Evolutionary conservation across 768 basidiomycete genomes (phyloP), one percentile per base, ranked within the genome.

Genomic region (Tylopilus sp.): DNA sequence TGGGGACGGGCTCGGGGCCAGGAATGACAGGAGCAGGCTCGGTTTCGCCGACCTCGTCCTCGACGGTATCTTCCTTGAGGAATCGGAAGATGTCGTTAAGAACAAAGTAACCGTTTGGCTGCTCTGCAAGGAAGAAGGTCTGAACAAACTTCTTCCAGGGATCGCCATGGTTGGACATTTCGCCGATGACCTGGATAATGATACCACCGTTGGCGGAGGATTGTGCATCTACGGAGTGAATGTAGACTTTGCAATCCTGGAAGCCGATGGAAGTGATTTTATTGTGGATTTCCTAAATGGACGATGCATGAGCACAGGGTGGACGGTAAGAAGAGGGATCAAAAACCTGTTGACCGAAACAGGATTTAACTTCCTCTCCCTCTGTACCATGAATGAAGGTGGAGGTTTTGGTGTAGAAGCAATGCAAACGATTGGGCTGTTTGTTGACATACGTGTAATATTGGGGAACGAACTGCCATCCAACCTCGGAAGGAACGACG

Each of bases 11-110:
- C 21, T 75, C 76, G 25, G 71, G 63, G 39, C 60, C 61, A 25
- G 70, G 55, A 40, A 71, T 60, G 9, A 61, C 30, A 8, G 66
- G 61, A 23, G 68, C 71, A 17, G 69, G 73, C 30, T 75, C 70
- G 31, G 78, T 56, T 47, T 79, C 84, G 55, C 69, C 73, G 65
- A 67, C 79, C 41, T 88, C 89, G 50, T 91, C 92, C 58, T 92
- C 92, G 48, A 90, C 85, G 8, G 81, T 74, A 66, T 98, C 94
- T 74, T 98, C 97, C 76, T 97, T 98, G 57, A 99, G 78, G 80
- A 97, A 98, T 53, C 97, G 89, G 85, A 98, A 99, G 76, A 98
- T 98, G 75, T 99, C 97, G 73, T 99, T 99, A 73, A 99, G 85
- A 58, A 99, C 97, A 68, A 95, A 99, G 77, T 98, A 99, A 39